phyloP scores from a whole-genome alignment of 1,284 basidiomycete species.

The Cutaneotrichosporon curvatum region DNA sequence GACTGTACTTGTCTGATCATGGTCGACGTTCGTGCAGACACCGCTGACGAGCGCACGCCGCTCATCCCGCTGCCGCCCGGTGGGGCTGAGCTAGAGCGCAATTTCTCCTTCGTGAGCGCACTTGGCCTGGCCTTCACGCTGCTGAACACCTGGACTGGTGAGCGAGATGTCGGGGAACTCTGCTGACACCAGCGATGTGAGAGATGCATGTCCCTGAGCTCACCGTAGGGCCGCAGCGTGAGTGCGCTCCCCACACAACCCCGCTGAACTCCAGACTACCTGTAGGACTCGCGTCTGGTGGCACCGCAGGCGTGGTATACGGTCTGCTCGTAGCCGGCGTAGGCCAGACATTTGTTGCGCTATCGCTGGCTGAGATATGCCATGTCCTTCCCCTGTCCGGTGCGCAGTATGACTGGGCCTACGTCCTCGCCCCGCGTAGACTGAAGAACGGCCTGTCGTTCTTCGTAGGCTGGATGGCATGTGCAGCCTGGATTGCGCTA shows the following conservation, averaged over 20 bases:
- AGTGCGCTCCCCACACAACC: slow-evolving; percentile 18
- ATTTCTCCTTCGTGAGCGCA: slow-evolving; percentile 15
- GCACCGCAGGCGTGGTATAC: slow-evolving; percentile 37
- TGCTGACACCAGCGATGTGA: no score
- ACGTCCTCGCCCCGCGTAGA: slow-evolving; percentile 31
- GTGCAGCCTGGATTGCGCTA: slow-evolving; percentile 43
- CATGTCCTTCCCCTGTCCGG: slow-evolving; percentile 20
- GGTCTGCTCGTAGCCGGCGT: slow-evolving; percentile 31
- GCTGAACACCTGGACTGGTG: slow-evolving; percentile 19
- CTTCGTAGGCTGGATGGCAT: slow-evolving; percentile 11
- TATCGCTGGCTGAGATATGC: slow-evolving; percentile 22
- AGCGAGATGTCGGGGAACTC: no score
- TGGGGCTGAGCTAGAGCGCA: slow-evolving; percentile 16
- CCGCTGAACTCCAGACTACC: slow-evolving; percentile 43
- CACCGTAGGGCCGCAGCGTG: slow-evolving; percentile 6
- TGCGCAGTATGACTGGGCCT: slow-evolving; percentile 40
- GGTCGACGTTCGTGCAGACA: no score
- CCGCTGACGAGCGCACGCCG: no score
- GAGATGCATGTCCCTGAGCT: no score
- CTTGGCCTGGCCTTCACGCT: slow-evolving; percentile 20
- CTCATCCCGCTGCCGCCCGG: no score
- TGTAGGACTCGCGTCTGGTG: slow-evolving; percentile 34
- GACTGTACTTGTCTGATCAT: no score
- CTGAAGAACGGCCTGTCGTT: slow-evolving; percentile 6
- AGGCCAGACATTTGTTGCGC: slow-evolving; percentile 26